These are phyloP conservation scores for Typha latifolia DNA, from an alignment of 176 grass and related monocot species.

Conservation along the genomic window DNA sequence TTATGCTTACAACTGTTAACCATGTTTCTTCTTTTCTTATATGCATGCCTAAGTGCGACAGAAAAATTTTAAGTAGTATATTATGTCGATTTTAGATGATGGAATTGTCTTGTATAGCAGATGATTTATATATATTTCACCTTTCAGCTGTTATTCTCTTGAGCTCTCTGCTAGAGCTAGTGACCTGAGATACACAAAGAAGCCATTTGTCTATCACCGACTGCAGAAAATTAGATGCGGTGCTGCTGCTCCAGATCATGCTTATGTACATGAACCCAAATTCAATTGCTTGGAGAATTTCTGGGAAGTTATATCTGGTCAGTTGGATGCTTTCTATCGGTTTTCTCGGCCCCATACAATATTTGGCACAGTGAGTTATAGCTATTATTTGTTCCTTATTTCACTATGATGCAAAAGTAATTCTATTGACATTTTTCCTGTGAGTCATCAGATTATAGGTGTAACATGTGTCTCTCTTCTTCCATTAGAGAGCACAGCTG, in stretches of 20 bases:
- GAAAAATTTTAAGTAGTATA: too few species aligned
- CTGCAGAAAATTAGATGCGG: conserved; percentile 7
- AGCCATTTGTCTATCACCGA: neutral
- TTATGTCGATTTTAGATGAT: too few species aligned
- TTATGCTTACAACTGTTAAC: too few species aligned
- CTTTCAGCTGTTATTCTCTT: neutral
- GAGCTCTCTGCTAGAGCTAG: neutral
- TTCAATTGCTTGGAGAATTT: neutral
- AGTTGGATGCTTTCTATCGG: conserved; percentile 38
- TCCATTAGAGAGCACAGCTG: conserved; percentile 38
- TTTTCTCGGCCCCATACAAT: conserved; percentile 81
- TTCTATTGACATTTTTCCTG: neutral
- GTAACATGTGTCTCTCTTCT: conserved; percentile 69
- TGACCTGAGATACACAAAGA: conserved; percentile 2
- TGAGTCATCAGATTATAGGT: conserved; percentile 50
- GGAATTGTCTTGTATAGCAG: neutral
- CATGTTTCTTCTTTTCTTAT: too few species aligned
- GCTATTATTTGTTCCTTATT: neutral
- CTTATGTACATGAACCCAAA: neutral
- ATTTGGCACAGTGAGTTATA: conserved; percentile 19
- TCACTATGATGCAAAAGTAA: conserved; percentile 1
- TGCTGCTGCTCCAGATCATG: conserved; percentile 2
- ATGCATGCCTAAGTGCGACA: too few species aligned
- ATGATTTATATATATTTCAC: neutral
- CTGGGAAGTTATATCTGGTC: neutral